A percentile compares a stretch with the other conserved stretches of the same genome.
These are phyloP conservation scores for Starmerella stellata DNA, from an alignment of 805 yeast genomes.

Conservation along the genomic window DNA sequence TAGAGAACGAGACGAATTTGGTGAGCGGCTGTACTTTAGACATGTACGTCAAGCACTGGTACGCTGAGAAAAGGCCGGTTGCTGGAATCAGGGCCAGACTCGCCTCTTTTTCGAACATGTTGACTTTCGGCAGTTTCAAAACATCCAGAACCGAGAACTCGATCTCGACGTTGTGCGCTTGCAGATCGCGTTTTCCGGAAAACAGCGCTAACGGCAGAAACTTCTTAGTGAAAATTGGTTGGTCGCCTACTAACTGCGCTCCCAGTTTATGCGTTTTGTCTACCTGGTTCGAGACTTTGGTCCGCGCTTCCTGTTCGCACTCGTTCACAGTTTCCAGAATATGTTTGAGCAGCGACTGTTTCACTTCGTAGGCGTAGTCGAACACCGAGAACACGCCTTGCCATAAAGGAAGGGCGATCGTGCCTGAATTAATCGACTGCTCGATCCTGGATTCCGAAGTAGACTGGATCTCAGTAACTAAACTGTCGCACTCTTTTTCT, in stretches of 20 bases:
- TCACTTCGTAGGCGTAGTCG: conserved; percentile 53
- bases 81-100: conserved; percentile 10
- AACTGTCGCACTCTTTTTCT: conserved; percentile 43
- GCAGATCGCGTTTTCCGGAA: conserved; percentile 46
- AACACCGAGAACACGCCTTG: conserved; percentile 46
- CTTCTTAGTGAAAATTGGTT: conserved; percentile 30
- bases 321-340: conserved; percentile 44
- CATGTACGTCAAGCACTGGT: conserved; percentile 9
- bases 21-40: conserved; percentile 29
- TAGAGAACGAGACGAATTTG: conserved; percentile 29
- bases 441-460: conserved; percentile 38
- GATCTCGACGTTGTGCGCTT: conserved; percentile 39
- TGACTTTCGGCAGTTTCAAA: conserved; percentile 31
- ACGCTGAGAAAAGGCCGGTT: conserved; percentile 12
- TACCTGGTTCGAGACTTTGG: conserved; percentile 41
- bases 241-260: conserved; percentile 42
- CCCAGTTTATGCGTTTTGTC: conserved; percentile 47
- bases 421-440: conserved; percentile 35
- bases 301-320: conserved; percentile 55
- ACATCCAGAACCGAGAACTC: conserved; percentile 54
- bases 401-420: conserved; percentile 36
- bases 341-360: conserved; percentile 44
- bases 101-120: conserved; percentile 11
- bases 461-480: conserved; percentile 41
- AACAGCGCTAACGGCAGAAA: conserved; percentile 61